Evolutionary conservation across 495 filamentous ascomycete genomes (phyloP).

Genomic region (Penicillium manginii): DNA sequence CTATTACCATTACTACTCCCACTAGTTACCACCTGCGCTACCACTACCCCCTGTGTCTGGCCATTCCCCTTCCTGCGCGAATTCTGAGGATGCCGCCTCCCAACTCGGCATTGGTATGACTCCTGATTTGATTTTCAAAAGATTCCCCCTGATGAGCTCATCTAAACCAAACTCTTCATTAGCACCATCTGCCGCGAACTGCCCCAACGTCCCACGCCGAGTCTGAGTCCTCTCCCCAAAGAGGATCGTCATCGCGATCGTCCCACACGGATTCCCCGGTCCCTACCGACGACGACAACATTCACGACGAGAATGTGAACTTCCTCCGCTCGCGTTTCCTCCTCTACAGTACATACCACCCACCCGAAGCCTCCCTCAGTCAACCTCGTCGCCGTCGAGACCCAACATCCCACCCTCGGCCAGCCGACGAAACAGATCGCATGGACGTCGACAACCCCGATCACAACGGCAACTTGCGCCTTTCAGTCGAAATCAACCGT

Average conservation of each 20-base stretch:
- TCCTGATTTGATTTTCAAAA: background rate
- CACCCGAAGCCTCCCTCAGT: constrained; percentile 39
- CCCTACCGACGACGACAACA: constrained; percentile 54
- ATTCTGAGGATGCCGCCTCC: constrained; percentile 35
- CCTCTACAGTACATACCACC: constrained; percentile 26
- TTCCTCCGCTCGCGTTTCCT: constrained; percentile 55
- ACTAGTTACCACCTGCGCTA: background rate
- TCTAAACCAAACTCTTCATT: background rate
- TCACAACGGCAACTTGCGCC: constrained; percentile 24
- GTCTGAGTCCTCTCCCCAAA: constrained; percentile 1
- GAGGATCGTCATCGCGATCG: constrained; percentile 18
- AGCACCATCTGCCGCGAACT: constrained; percentile 35
- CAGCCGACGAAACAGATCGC: constrained; percentile 40
- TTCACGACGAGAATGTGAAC: constrained; percentile 62
- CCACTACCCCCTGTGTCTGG: background rate
- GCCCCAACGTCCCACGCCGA: constrained; percentile 29
- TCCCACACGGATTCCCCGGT: constrained; percentile 48
- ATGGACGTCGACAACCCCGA: constrained; percentile 48
- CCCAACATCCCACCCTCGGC: constrained; percentile 25
- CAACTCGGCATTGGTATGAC: constrained; percentile 32
- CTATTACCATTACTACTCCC: background rate
- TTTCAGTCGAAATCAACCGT: constrained; percentile 45
- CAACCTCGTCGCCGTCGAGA: constrained; percentile 43
- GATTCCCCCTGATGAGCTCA: background rate
- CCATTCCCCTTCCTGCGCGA: constrained; percentile 8